Percentiles rank a stretch among this genome's conserved stretches.
Evolutionary conservation across 192 early-diverging fungal genomes (phyloP).

Genomic region (Umbelopsis sp.): DNA sequence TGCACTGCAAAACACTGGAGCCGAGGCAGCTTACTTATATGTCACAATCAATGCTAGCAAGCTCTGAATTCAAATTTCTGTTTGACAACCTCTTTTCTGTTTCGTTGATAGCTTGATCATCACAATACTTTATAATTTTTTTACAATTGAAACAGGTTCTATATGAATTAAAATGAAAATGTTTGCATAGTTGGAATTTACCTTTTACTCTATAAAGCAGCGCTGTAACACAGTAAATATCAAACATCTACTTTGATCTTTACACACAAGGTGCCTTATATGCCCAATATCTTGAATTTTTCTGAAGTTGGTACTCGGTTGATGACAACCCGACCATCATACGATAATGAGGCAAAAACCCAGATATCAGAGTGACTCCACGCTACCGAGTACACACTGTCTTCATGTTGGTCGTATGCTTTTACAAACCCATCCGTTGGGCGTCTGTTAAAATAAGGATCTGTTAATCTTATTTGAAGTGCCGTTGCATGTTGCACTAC

Average conservation of each 20-base stretch:
- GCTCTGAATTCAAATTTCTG: too few relatives aligned
- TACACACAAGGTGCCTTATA: slow-evolving; percentile 1
- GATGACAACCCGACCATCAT: slow-evolving; percentile 92
- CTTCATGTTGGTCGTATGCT: slow-evolving; percentile 94
- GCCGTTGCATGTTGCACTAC: not conserved
- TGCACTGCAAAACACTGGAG: too few relatives aligned
- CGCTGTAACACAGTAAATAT: not conserved
- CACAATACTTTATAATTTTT: too few relatives aligned
- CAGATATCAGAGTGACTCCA: slow-evolving; percentile 94
- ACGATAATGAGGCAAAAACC: slow-evolving; percentile 93
- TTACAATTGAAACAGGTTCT: too few relatives aligned
- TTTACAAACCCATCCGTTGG: slow-evolving; percentile 82
- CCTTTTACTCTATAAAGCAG: too few relatives aligned
- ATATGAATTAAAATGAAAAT: too few relatives aligned
- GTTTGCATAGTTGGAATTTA: too few relatives aligned
- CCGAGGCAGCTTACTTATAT: too few relatives aligned
- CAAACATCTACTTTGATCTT: not conserved
- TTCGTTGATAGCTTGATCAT: too few relatives aligned
- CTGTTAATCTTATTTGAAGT: not conserved
- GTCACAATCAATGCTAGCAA: too few relatives aligned
- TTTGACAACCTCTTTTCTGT: too few relatives aligned
- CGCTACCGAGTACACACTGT: slow-evolving; percentile 86
- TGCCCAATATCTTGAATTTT: slow-evolving; percentile 37
- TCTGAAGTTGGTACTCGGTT: slow-evolving; percentile 79
- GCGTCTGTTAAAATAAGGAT: slow-evolving; percentile 33